Conservation (phyloP, 1,284 basidiomycete species). For the Ganoderma lucidum region DNA sequence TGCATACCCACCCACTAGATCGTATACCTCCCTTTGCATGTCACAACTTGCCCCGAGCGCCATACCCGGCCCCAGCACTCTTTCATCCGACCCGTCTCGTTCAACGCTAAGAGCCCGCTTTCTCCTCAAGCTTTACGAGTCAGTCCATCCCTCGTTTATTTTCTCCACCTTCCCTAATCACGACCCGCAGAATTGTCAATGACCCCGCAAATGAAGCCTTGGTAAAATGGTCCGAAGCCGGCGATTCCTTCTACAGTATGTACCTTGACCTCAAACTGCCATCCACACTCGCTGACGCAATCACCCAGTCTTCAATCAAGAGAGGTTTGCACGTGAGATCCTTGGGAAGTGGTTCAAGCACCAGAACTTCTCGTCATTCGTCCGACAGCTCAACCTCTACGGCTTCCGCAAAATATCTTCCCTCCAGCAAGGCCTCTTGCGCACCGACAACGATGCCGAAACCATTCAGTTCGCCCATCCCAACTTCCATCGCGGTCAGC, state of each 20-base stretch:
- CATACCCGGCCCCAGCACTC: constrained; percentile 53
- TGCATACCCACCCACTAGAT: not conserved
- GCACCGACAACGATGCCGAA: constrained; percentile 83
- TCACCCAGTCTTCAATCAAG: constrained; percentile 85
- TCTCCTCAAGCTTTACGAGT: constrained; percentile 93
- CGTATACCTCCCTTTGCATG: constrained; percentile 28
- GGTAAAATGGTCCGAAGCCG: constrained; percentile 91
- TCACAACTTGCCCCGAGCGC: constrained; percentile 56
- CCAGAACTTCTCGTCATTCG: constrained; percentile 93
- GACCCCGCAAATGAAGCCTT: constrained; percentile 83
- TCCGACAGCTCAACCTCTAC: constrained; percentile 98
- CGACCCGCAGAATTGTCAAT: constrained; percentile 82
- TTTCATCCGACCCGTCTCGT: constrained; percentile 46
- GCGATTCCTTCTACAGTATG: constrained; percentile 69
- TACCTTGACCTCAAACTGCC: not conserved
- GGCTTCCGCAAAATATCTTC: constrained; percentile 97
- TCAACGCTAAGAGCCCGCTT: constrained; percentile 61
- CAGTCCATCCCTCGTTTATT: not conserved
- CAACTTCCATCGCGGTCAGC: constrained; percentile 91
- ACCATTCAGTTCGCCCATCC: constrained; percentile 94
- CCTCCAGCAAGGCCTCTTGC: constrained; percentile 93
- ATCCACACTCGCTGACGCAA: constrained; percentile 3
- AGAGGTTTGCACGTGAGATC: constrained; percentile 92
- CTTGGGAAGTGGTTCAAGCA: constrained; percentile 97
- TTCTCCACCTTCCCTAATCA: not conserved